Evolutionary conservation across 495 filamentous ascomycete genomes (phyloP), one percentile per base, ranked within the genome.

Genomic region (Saxophila tyrrhenica): DNA sequence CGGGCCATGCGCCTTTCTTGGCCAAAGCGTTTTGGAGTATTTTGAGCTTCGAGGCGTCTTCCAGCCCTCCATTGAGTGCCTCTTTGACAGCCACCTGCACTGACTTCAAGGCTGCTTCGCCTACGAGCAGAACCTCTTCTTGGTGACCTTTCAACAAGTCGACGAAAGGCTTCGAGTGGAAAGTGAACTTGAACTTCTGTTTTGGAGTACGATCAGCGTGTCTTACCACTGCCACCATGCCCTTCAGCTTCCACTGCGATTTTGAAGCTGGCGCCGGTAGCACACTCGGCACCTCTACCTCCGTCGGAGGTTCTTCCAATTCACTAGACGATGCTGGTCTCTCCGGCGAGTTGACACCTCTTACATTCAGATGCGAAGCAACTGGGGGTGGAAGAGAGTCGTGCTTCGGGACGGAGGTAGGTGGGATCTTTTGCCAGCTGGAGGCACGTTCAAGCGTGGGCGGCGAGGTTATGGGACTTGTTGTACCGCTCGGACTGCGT

Each of bases 171-270:
- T 89, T 86, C 8, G 86, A 94, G 67, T 97, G 94, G 62, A 98
- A 98, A 0, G 92, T 98, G 65, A 96, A 97, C 63, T 98, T 98
- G 73, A 94, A 95, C 64, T 98, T 98, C 61, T 98, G 92, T 67
- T 98, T 98, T 5, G 92, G 92, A 11, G 92, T 98, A 39, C 92
- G 84, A 70, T 98, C 92, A 2, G 94, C 92, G 66, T 98, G 92
- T 22, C 92, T 79, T 48, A 98, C 84, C 11, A 97, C 94, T 19
- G 91, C 88, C 7, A 98, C 92, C 75, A 97, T 89, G n/a, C 92
- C 92, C 67, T 97, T 98, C 56, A 98, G 70, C 66, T 94, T 95
- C 92, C 92, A 98, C 25, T 89, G 84, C 59, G 95, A 89, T 62
- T 96, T 95, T 0, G 88, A 88, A 7, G 89, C 88, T 13, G 90